phyloP scores from a whole-genome alignment of 495 filamentous ascomycete genomes.

The Aspergillus baeticus region DNA sequence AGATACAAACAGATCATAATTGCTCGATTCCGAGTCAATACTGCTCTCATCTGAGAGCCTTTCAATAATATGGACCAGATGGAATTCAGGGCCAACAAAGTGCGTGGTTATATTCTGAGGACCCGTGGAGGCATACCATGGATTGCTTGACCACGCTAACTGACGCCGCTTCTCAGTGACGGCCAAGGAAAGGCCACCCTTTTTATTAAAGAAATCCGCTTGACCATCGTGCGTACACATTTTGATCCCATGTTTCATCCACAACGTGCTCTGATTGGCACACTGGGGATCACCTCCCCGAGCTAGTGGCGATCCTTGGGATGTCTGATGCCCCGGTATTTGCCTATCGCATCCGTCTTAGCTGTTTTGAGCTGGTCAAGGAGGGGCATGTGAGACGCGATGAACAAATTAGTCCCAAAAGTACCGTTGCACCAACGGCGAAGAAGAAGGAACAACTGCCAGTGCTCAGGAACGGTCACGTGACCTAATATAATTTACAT shows the following conservation, averaged over 20 bases:
- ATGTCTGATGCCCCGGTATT: conserved; percentile 11
- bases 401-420: neutral
- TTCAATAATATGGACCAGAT: neutral
- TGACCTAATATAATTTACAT: too few relatives aligned
- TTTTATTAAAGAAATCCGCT: conserved; percentile 4
- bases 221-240: conserved; percentile 9
- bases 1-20: neutral
- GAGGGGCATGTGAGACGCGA: conserved; percentile 7
- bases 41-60: neutral
- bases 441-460: neutral
- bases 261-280: conserved; percentile 17
- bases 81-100: neutral
- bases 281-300: conserved; percentile 26
- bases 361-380: neutral
- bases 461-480: too few relatives aligned
- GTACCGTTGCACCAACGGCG: neutral
- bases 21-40: neutral
- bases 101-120: conserved; percentile 8
- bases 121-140: neutral
- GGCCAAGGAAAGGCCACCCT: neutral
- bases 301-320: conserved; percentile 30
- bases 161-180: neutral
- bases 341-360: conserved; percentile 17
- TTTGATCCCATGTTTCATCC: conserved; percentile 29
- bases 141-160: neutral